phyloP scores from a whole-genome alignment of 2,329 filamentous ascomycete species.

The Colletotrichum trifolii region DNA sequence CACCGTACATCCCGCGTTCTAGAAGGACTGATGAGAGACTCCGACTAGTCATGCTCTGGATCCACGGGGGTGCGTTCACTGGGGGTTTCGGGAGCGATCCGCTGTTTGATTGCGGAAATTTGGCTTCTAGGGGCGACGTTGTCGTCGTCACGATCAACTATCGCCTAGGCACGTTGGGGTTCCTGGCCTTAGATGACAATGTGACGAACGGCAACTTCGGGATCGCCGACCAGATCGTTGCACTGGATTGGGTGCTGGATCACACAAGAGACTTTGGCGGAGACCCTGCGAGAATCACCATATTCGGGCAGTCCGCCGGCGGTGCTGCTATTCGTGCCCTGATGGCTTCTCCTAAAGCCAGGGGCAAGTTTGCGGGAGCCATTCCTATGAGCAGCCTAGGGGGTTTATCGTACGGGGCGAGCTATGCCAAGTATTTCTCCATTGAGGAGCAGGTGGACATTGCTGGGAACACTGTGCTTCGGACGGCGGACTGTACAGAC shows the following conservation, averaged over 20 bases:
- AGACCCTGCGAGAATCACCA: constrained; percentile 65
- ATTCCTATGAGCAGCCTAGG: constrained; percentile 56
- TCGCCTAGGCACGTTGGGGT: constrained; percentile 67
- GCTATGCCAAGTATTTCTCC: constrained; percentile 69
- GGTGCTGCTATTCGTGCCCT: constrained; percentile 62
- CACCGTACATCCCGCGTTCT: constrained; percentile 50
- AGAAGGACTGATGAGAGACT: constrained; percentile 45
- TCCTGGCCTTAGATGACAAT: constrained; percentile 62
- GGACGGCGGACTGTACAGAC: constrained; percentile 61
- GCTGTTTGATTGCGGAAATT: constrained; percentile 57
- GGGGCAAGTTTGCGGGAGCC: constrained; percentile 59
- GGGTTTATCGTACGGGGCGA: constrained; percentile 63
- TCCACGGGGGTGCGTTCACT: constrained; percentile 56
- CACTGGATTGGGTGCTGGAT: constrained; percentile 60
- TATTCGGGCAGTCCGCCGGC: constrained; percentile 67
- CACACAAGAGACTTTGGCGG: constrained; percentile 67
- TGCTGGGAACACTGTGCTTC: constrained; percentile 62
- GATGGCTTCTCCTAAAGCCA: constrained; percentile 59
- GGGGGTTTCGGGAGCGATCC: constrained; percentile 54
- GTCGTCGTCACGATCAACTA: constrained; percentile 71
- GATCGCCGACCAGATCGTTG: constrained; percentile 60
- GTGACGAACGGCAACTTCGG: constrained; percentile 61
- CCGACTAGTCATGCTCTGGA: constrained; percentile 59
- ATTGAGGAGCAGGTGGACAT: constrained; percentile 61
- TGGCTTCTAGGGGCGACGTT: constrained; percentile 57